Conservation (phyloP, 208 protist genomes). For the Phytomonas sp. region DNA sequence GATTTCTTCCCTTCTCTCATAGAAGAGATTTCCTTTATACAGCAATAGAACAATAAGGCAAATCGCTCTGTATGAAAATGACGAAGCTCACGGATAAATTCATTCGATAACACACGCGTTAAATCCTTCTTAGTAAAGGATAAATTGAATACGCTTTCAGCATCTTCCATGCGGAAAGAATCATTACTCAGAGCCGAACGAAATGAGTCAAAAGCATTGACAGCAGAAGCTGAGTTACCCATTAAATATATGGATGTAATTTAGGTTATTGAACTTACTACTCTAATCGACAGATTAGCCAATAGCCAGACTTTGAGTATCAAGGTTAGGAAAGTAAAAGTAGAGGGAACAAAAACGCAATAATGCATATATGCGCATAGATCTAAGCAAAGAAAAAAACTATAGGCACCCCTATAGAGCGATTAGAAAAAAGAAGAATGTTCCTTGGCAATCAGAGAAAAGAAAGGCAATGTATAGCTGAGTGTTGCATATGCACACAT, state of each 20-base stretch:
- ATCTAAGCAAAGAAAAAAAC: not conserved
- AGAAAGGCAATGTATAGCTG: not conserved
- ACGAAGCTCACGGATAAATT: conserved; percentile 51
- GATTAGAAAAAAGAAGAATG: not conserved
- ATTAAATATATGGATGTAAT: conserved; percentile 17
- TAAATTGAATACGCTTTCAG: conserved; percentile 29
- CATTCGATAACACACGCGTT: conserved; percentile 31
- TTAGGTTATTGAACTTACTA: not conserved
- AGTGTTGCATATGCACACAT: not conserved
- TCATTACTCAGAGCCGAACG: conserved; percentile 22
- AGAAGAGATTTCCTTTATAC: conserved; percentile 44
- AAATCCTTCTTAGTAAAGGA: conserved; percentile 39
- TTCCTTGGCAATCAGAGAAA: not conserved
- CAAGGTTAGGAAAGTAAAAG: not conserved
- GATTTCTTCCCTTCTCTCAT: conserved; percentile 7
- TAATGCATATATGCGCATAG: not conserved
- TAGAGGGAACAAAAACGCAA: not conserved
- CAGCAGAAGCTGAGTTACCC: conserved; percentile 55
- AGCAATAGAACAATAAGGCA: conserved; percentile 55
- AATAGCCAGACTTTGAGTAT: not conserved
- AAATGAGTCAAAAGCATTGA: conserved; percentile 45
- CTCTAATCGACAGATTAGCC: not conserved
- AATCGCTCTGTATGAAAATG: conserved; percentile 80
- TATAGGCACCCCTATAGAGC: not conserved
- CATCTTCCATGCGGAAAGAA: conserved; percentile 14